Evolutionary conservation across 2,329 filamentous ascomycete genomes (phyloP).

Genomic region (Botrytis paeoniae): DNA sequence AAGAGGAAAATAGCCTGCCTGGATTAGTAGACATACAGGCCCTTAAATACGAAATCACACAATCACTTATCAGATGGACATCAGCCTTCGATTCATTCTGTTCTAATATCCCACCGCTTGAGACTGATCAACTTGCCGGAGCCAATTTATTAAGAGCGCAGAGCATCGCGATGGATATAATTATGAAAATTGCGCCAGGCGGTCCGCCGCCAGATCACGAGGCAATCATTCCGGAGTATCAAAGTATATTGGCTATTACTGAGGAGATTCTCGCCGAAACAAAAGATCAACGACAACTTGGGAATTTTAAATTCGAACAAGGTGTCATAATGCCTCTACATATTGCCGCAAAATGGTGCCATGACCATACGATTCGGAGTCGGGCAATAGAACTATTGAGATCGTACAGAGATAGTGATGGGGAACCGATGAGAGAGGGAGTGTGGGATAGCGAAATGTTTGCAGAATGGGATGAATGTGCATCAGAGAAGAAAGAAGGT

Average conservation of each 20-base stretch:
- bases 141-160: not conserved
- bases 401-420: not conserved
- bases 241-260: not conserved
- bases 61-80: not conserved
- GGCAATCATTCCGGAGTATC: not conserved
- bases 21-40: not conserved
- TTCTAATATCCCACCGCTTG: not conserved
- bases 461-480: slow-evolving; percentile 9
- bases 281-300: slow-evolving; percentile 6
- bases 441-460: slow-evolving; percentile 12
- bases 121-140: not conserved
- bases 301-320: slow-evolving; percentile 11
- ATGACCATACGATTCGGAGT: not conserved
- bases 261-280: not conserved
- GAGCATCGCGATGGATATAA: slow-evolving; percentile 1
- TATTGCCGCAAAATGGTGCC: slow-evolving; percentile 8
- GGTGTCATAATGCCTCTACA: slow-evolving; percentile 12
- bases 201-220: not conserved
- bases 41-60: not conserved
- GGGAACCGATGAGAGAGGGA: slow-evolving; percentile 13
- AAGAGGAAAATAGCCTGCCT: not conserved
- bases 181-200: not conserved
- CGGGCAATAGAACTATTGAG: slow-evolving; percentile 5
- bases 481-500: not conserved
- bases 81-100: not conserved